These are phyloP conservation scores for Phytophthora melonis DNA, from an alignment of 352 stramenopile species.

Conservation along the genomic window DNA sequence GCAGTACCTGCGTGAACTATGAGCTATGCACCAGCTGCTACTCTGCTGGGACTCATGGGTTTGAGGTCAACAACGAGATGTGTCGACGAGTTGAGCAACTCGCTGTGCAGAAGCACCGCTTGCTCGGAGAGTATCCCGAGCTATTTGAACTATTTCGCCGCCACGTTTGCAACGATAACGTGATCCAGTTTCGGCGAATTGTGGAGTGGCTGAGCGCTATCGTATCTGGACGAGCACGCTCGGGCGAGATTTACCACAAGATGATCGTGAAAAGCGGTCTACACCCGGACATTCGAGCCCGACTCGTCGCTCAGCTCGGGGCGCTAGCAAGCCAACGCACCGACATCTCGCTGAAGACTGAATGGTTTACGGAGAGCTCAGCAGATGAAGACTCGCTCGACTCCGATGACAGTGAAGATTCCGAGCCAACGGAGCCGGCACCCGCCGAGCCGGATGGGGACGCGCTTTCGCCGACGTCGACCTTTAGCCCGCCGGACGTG, in stretches of 20 bases:
- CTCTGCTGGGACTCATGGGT: slow-evolving; percentile 67
- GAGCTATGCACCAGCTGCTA: slow-evolving; percentile 83
- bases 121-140: slow-evolving; percentile 66
- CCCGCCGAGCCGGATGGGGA: slow-evolving; percentile 20
- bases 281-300: slow-evolving; percentile 78
- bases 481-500: slow-evolving; percentile 15
- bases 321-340: slow-evolving; percentile 66
- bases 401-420: slow-evolving; percentile 24
- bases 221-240: slow-evolving; percentile 55
- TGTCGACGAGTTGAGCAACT: slow-evolving; percentile 70
- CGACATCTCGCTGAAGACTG: slow-evolving; percentile 72
- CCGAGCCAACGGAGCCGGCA: slow-evolving; percentile 11
- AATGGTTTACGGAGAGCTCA: slow-evolving; percentile 68
- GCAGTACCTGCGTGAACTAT: slow-evolving; percentile 74
- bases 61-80: slow-evolving; percentile 76
- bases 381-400: slow-evolving; percentile 32
- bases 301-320: slow-evolving; percentile 67
- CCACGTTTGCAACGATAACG: slow-evolving; percentile 78
- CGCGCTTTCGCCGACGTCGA: slow-evolving; percentile 5
- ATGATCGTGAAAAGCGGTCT: slow-evolving; percentile 80
- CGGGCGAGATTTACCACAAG: slow-evolving; percentile 61
- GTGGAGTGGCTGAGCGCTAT: slow-evolving; percentile 80
- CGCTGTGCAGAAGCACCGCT: slow-evolving; percentile 58
- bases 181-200: slow-evolving; percentile 72
- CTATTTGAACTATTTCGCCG: slow-evolving; percentile 75